Evolutionary conservation across 805 yeast species (phyloP).

Genomic region (Schwanniomyces occidentalis): DNA sequence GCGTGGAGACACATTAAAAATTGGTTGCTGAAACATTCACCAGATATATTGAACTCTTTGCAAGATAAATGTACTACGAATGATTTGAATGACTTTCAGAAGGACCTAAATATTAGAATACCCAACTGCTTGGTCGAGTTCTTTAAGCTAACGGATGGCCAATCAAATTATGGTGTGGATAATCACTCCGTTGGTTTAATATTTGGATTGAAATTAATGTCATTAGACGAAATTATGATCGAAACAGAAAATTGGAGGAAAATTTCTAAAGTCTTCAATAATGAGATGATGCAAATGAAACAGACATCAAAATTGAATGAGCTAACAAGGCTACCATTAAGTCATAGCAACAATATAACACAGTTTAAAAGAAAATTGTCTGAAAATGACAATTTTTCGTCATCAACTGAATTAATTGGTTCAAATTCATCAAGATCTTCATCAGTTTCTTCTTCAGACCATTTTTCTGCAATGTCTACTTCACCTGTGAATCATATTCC

Average conservation of each 20-base stretch:
- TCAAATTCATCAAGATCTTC: conserved; percentile 12
- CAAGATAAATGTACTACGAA: conserved; percentile 76
- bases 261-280: conserved; percentile 49
- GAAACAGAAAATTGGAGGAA: conserved; percentile 86
- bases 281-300: conserved; percentile 22
- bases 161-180: conserved; percentile 63
- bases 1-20: conserved; percentile 90
- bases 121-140: conserved; percentile 86
- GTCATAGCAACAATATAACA: conserved; percentile 14
- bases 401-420: conserved; percentile 1
- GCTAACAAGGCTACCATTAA: conserved; percentile 21
- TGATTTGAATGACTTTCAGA: conserved; percentile 81
- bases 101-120: conserved; percentile 69
- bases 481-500: conserved; percentile 14
- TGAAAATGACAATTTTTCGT: conserved; percentile 13
- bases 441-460: conserved; percentile 5
- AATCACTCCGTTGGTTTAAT: conserved; percentile 68
- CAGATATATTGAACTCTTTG: conserved; percentile 78
- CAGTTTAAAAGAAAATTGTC: conserved; percentile 11
- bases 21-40: conserved; percentile 77
- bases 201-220: conserved; percentile 78
- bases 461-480: conserved; percentile 1
- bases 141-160: conserved; percentile 86
- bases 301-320: conserved; percentile 17
- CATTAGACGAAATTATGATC: conserved; percentile 74